Base-by-base conservation (phyloP, 1,139 yeast species). In the Zhuliangozyma parablackwelliae region DNA sequence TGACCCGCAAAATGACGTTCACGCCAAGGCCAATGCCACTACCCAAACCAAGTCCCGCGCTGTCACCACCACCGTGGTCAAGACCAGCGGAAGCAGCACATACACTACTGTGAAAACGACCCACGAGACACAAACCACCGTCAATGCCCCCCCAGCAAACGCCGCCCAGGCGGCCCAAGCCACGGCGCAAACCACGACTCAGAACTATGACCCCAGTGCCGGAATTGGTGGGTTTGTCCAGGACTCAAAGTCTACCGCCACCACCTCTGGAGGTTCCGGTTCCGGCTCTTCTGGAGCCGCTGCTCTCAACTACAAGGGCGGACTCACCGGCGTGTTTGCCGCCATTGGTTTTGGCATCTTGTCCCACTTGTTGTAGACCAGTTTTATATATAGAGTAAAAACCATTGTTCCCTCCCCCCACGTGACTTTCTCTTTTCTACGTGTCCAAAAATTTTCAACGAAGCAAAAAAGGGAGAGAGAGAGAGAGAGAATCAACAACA, bases 1-100 rank as follows among this genome's bases (percentile, higher is more conserved):
- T 39, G 73, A 84, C 56, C 80, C 82, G 32, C 63, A 71, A 41
- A 65, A 68, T 44, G 63, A 62, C 3, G 31, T 29, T 3, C 31
- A 37, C 8, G 31, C 30, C 11, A 30, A 53, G 49, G 29, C 30
- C n/a, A 32, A 41, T 27, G 29, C 31, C 11, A 6, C 21, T 5
- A 21, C 37, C 12, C 24, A 7, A 9, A 23, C 9, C 24, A 34
- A 33, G 9, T 28, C 29, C 10, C 37, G 26, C 25, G 21, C 34
- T n/a, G 31, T 29, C 24, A 42, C 46, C 2, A 25, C 45, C 12
- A 45, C 47, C 12, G 37, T 45, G 28, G 38, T 42, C 20, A 31
- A 26, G 13, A 43, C 50, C 10, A 41, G 46, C 34, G 49, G 48
- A 28, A 25, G 50, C 32, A 20, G 43, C 29, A 41, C 44, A 10